Conservation (phyloP, 306 rosid genomes). For the Pterocarpus macrocarpus region DNA sequence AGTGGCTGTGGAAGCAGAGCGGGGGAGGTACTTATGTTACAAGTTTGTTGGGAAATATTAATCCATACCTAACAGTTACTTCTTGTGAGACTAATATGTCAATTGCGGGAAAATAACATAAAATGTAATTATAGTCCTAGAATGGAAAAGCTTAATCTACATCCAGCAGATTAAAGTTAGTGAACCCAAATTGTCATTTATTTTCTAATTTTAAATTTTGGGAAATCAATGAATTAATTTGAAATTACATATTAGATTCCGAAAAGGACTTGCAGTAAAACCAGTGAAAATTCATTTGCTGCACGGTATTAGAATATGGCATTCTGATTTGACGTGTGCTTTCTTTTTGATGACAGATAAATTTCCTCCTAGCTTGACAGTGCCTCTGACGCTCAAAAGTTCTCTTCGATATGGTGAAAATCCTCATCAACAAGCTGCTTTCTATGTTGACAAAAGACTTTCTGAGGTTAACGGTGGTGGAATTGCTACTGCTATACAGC, state of each 20-base stretch:
- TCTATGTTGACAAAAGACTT: conserved; percentile 84
- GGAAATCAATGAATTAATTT: not conserved
- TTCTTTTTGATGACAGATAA: conserved; percentile 60
- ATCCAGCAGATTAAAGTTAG: not conserved
- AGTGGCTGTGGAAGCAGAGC: conserved; percentile 97
- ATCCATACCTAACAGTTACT: conserved; percentile 17
- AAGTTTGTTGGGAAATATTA: conserved; percentile 7
- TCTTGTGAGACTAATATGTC: conserved; percentile 9
- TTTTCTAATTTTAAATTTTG: conserved; percentile 24
- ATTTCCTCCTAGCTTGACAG: conserved; percentile 82
- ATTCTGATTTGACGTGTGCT: conserved; percentile 43
- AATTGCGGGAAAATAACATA: conserved; percentile 13
- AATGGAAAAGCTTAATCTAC: not conserved
- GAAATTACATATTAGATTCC: not conserved
- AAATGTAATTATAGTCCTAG: not conserved
- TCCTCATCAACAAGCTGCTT: conserved; percentile 93
- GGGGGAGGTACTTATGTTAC: conserved; percentile 62
- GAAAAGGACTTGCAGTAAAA: not conserved
- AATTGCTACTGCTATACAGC: conserved; percentile 91
- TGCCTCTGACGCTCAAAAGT: conserved; percentile 75
- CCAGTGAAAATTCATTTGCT: not conserved
- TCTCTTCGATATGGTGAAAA: conserved; percentile 94
- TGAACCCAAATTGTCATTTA: not conserved
- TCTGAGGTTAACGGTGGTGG: conserved; percentile 89
- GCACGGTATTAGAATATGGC: conserved; percentile 5